Evolutionary conservation across 192 early-diverging fungal species (phyloP), one percentile per base, ranked within the genome.

Genomic region (Lunasporangiospora selenospora): DNA sequence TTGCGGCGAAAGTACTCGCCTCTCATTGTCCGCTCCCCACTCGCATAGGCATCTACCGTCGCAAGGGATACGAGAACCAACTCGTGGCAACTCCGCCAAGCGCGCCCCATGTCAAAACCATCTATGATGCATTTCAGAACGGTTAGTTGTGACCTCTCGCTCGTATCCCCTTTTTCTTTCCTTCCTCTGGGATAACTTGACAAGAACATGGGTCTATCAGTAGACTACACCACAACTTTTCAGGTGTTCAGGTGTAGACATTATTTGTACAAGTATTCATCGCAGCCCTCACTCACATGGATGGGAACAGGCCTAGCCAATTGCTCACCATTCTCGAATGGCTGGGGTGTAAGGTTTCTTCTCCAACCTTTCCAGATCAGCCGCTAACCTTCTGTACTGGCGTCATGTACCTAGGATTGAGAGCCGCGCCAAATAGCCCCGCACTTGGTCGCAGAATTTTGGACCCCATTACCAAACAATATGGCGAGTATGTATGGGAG

Each of bases 401-500:
- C 16, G 23, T 47, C 13, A 43, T 26, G 11, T 36, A 42, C 11
- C 1, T 47, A 85, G 85, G 86, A 16, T 80, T 83, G 23, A 82
- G 71, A 40, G 45, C 48, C 4, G 73, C 67, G 37, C 75, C 80
- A 39, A 77, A 86, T 53, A 60, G 67, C 39, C 82, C 83, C n/a
- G 84, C 80, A 40, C 58, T 93, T 2, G 92, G 89, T 26, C 75
- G 75, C 47, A 87, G 92, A 42, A 36, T 76, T 2, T 80, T 80
- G 42, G 79, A 88, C 57, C 62, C 73, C 13, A 62, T 73, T 5
- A 81, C 87, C 15, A 80, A 83, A 55, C 75, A 71, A 24, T 84
- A 79, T 77, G 91, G 84, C 40, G 75, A 67, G 6, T 93, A 83
- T 77, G 75, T 80, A 19, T 93, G 90, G 90, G 73, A 86, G 50